Percentiles rank a stretch among this genome's conserved stretches.
phyloP scores from a whole-genome alignment of 2,329 filamentous ascomycete species.

The Amphichorda felina region DNA sequence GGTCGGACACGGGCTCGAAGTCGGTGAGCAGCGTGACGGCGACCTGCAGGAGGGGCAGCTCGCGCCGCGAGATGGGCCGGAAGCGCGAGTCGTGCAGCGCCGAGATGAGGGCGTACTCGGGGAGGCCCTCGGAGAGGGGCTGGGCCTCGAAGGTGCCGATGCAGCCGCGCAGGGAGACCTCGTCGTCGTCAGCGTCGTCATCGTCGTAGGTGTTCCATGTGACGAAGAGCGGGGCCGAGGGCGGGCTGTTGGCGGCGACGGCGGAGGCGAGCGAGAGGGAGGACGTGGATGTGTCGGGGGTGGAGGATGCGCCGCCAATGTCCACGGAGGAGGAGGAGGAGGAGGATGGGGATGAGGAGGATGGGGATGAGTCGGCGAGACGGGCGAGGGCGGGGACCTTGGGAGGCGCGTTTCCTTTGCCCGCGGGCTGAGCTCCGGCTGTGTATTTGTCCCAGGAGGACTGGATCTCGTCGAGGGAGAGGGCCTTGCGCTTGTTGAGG shows the following conservation, averaged over 20 bases:
- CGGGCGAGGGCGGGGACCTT: slow-evolving; percentile 31
- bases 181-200: slow-evolving; percentile 23
- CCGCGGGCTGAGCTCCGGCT: slow-evolving; percentile 8
- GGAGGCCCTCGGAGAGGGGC: slow-evolving; percentile 60
- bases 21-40: slow-evolving; percentile 74
- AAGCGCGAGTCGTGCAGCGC: slow-evolving; percentile 54
- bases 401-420: slow-evolving; percentile 5
- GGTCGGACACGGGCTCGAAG: slow-evolving; percentile 63
- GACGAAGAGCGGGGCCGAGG: slow-evolving; percentile 71
- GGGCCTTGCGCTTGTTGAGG: slow-evolving; percentile 56
- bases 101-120: slow-evolving; percentile 74
- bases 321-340: slow-evolving; percentile 24
- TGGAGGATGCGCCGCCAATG: slow-evolving; percentile 29
- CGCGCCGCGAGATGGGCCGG: slow-evolving; percentile 36
- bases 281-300: slow-evolving; percentile 31
- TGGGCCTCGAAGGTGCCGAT: slow-evolving; percentile 87
- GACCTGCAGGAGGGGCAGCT: slow-evolving; percentile 48
- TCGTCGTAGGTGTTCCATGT: slow-evolving; percentile 71
- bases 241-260: slow-evolving; percentile 14
- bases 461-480: slow-evolving; percentile 59
- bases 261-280: slow-evolving; percentile 19
- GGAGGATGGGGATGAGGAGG: slow-evolving; percentile 22
- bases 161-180: slow-evolving; percentile 73
- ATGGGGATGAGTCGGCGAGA: slow-evolving; percentile 18
- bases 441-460: slow-evolving; percentile 42